Evolutionary conservation across 441 rosid species (phyloP), one percentile per base, ranked within the genome.

Genomic region (Euphorbia schlechtendalii): DNA sequence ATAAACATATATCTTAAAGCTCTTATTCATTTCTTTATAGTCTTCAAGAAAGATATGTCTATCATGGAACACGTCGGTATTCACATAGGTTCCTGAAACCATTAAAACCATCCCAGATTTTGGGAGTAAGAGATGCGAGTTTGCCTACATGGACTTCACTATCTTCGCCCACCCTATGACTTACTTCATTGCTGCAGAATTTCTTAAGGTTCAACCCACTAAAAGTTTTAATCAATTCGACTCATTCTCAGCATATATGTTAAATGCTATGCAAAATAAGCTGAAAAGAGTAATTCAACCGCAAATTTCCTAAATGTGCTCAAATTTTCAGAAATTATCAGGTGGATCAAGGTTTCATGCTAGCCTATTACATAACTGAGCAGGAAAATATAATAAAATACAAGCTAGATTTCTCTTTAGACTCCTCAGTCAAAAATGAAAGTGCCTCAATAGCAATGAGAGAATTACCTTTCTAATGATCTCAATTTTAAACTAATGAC

Each of bases 1-100:
- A 70, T 86, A 86, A 72, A 81, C 79, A 74, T 78, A 83, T 63
- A 86, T 79, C 84, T 78, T 83, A 76, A 82, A 77, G 78, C 85
- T 80, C 73, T 78, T 80, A 65, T 82, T 86, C 88, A 86, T 83
- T 70, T 76, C 76, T 71, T 76, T 70, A 71, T 78, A 81, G 67
- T 78, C 80, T 53, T 71, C 79, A 54, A 56, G 56, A 72, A 78
- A 81, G 51, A 73, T 63, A 67, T 76, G 77, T 71, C 65, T 61
- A 73, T 67, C 81, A 77, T 78, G 86, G 78, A 76, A 83, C 74
- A 71, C 82, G 67, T 77, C 78, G 24, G 66, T 66, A 63, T 73
- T 72, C 74, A 40, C 65, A 58, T 61, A 34, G 71, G 69, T 71
- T 66, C 86, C 87, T 83, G 84, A 76, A 67, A 68, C 73, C 74